Conservation (phyloP, 2,329 filamentous ascomycete genomes). For the Sporothrix humicola region DNA sequence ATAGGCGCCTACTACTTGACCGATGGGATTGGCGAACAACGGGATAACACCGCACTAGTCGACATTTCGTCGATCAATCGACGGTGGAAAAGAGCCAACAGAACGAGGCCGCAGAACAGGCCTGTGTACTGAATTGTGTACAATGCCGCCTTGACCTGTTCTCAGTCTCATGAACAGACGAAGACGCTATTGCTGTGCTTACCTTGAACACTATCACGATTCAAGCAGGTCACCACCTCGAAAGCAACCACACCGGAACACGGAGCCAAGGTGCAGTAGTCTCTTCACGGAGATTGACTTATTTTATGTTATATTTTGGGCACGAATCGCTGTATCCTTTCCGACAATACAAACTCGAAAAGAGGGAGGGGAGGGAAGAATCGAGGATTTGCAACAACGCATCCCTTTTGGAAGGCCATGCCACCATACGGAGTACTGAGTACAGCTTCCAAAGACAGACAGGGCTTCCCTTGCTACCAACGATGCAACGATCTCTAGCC, state of each 20-base stretch:
- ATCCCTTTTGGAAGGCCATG: background rate
- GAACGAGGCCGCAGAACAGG: background rate
- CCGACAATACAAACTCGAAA: too few relatives aligned
- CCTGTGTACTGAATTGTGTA: too few relatives aligned
- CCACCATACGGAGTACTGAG: background rate
- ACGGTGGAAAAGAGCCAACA: background rate
- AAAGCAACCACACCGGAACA: conserved; percentile 2
- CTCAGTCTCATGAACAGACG: too few relatives aligned
- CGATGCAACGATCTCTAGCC: background rate
- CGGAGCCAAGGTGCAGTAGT: background rate
- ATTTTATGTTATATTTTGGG: background rate
- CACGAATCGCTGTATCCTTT: background rate
- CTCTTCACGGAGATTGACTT: background rate
- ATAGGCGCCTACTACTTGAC: background rate
- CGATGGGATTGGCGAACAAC: conserved; percentile 8
- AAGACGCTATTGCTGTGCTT: conserved; percentile 7
- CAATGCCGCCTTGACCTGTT: too few relatives aligned
- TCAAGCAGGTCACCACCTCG: background rate
- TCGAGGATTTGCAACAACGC: background rate
- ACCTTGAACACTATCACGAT: background rate
- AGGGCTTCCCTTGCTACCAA: background rate
- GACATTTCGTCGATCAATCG: conserved; percentile 7
- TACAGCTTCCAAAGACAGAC: background rate
- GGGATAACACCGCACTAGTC: conserved; percentile 9
- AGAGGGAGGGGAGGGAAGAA: background rate